Evolutionary conservation across 1,139 yeast genomes (phyloP), one percentile per base, ranked within the genome.

Genomic region (Nadsonia commutata): DNA sequence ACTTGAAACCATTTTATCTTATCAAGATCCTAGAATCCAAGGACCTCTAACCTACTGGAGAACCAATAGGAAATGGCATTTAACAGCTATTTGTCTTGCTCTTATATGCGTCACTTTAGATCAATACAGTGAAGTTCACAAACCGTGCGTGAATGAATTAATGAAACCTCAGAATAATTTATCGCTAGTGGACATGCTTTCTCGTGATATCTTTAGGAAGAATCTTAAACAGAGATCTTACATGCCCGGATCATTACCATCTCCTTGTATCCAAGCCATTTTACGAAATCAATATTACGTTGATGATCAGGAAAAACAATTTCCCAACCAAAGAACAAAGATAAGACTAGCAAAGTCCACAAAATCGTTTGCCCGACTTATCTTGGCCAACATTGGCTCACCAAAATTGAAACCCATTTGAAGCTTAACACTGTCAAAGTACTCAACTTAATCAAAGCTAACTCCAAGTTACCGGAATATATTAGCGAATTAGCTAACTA

Each of bases 331-430:
- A 37, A 37, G 50, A 43, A 44, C 55, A 48, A 27, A 45, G 42
- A 13, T 41, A 46, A 21, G 46, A 18, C 27, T 52, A 43, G 56
- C 54, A 61, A 45, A 64, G 63, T 53, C 71, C 3, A 60, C 55
- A 58, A 80, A 39, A 64, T 78, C 4, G 71, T 80, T 1, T 74
- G 76, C 2, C 88, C 88, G 0, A 83, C 78, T 51, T 77, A 78
- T 50, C 59, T 80, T 20, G 71, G 76, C 48, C 74, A 71, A 47
- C 88, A 80, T 54, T 80, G 86, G 88, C 62, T 60, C 37, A 56
- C 63, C 18, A 86, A 80, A 53, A 60, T 78, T 7, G 58, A 59
- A 17, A 78, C 78, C 49, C 88, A 80, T 53, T 59, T 74, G 2
- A 55, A 63, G 3, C 54, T 58, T 0, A 62, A 50, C 2, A 41